phyloP scores from a whole-genome alignment of 108 stramenopile genomes.

The Skeletonema menzelii region DNA sequence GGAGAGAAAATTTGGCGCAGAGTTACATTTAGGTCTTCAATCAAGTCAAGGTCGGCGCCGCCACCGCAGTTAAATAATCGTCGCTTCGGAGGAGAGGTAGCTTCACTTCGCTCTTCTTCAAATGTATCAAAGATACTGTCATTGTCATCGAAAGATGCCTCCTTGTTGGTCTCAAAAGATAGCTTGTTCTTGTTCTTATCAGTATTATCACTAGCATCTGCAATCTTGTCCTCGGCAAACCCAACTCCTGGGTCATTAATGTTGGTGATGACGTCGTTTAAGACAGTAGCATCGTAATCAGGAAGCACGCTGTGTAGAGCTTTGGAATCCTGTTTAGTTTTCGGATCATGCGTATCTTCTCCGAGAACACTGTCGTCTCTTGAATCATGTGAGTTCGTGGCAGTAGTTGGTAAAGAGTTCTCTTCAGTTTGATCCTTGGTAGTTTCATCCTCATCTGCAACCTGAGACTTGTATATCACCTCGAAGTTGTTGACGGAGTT shows the following conservation, averaged over 20 bases:
- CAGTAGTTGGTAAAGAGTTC: neutral
- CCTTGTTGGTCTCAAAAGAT: neutral
- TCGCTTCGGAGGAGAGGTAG: neutral
- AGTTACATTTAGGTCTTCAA: neutral
- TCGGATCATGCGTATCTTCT: neutral
- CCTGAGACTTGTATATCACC: neutral
- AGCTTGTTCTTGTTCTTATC: neutral
- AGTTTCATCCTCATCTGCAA: neutral
- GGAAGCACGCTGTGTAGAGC: no score
- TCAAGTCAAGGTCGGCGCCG: neutral
- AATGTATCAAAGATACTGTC: neutral
- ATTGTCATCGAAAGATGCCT: neutral
- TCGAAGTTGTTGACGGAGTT: neutral
- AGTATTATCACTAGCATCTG: neutral
- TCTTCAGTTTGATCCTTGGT: neutral
- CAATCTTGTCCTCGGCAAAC: neutral
- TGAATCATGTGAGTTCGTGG: neutral
- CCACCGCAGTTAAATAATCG: neutral
- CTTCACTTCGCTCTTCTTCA: neutral
- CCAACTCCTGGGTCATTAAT: neutral
- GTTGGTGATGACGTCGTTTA: neutral
- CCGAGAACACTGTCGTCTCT: neutral
- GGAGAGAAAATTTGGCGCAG: neutral
- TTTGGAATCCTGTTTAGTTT: no score
- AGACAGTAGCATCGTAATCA: neutral